These are phyloP conservation scores for Zygnema circumcarinatum DNA, from an alignment of 139 green algal genomes.

Conservation along the genomic window DNA sequence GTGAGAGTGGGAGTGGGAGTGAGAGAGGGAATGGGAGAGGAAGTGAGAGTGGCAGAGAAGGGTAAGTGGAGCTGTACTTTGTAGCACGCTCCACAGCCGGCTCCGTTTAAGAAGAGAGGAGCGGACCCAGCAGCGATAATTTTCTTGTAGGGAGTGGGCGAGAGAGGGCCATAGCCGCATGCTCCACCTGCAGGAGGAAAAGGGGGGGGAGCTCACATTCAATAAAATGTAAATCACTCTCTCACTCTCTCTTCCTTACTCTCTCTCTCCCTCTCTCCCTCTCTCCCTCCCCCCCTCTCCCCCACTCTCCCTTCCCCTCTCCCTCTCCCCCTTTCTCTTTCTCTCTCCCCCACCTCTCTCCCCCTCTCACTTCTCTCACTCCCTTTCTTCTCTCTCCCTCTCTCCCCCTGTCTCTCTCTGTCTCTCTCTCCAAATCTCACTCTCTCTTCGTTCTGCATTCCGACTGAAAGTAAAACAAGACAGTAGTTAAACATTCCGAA, in stretches of 20 bases:
- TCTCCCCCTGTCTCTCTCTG: not conserved
- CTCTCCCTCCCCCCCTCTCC: not conserved
- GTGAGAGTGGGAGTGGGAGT: not conserved
- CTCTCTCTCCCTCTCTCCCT: not conserved
- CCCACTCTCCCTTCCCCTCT: not conserved
- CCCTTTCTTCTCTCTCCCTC: not conserved
- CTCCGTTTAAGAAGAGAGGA: not conserved
- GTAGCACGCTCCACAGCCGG: conserved; percentile 1
- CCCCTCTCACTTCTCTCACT: not conserved
- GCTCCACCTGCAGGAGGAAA: conserved; percentile 10
- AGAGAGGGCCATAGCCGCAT: conserved; percentile 8
- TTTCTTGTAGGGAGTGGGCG: not conserved
- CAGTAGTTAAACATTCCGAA: not conserved
- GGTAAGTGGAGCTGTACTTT: not conserved
- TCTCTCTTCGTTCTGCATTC: not conserved
- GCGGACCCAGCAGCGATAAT: not conserved
- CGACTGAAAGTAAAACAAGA: not conserved
- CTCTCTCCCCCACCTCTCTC: not conserved
- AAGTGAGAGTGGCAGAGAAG: not conserved
- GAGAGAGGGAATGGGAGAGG: not conserved
- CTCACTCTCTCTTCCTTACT: not conserved
- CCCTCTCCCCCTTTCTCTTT: not conserved
- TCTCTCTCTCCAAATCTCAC: not conserved
- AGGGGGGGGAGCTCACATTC: not conserved
- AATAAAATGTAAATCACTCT: not conserved